Evolutionary conservation across 2,329 filamentous ascomycete genomes (phyloP), one percentile per base, ranked within the genome.

Genomic region (Aciculosporium take): DNA sequence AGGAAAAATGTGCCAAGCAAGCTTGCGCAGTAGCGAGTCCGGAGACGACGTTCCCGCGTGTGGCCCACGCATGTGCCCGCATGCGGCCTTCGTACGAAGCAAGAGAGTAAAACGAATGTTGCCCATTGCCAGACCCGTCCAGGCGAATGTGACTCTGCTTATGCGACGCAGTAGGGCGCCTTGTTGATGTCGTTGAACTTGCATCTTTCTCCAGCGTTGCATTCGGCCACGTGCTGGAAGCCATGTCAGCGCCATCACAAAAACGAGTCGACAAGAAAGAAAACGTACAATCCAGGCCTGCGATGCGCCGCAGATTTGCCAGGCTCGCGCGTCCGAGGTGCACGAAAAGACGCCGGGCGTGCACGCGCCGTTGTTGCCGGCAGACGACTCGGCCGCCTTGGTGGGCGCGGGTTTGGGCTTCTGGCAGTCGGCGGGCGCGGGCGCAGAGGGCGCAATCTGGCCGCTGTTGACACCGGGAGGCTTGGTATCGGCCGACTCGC

Each of bases 101-200:
- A n/a, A n/a, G n/a, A n/a, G n/a, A n/a, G n/a, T n/a, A n/a, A n/a
- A n/a, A n/a, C n/a, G n/a, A n/a, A n/a, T n/a, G n/a, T n/a, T n/a
- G n/a, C n/a, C n/a, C n/a, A n/a, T n/a, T n/a, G n/a, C n/a, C n/a
- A n/a, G n/a, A n/a, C n/a, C n/a, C n/a, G n/a, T n/a, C n/a, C n/a
- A n/a, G n/a, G n/a, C n/a, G n/a, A n/a, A n/a, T n/a, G n/a, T n/a
- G n/a, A n/a, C n/a, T n/a, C n/a, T n/a, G n/a, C n/a, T n/a, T n/a
- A n/a, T n/a, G 39, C 17, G n/a, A 41, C 17, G 27, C 39, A 41
- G 31, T 41, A 41, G 17, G 39, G 39, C 7, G 31, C 37, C 12
- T 41, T 41, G 39, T 41, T 41, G 18, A 25, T 12, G 5, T 35
- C 18, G 39, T 25, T 31, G 9, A 41, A 13, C 32, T 31, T 24